phyloP scores from a whole-genome alignment of 768 basidiomycete genomes.

The Pleurotus platypus region DNA sequence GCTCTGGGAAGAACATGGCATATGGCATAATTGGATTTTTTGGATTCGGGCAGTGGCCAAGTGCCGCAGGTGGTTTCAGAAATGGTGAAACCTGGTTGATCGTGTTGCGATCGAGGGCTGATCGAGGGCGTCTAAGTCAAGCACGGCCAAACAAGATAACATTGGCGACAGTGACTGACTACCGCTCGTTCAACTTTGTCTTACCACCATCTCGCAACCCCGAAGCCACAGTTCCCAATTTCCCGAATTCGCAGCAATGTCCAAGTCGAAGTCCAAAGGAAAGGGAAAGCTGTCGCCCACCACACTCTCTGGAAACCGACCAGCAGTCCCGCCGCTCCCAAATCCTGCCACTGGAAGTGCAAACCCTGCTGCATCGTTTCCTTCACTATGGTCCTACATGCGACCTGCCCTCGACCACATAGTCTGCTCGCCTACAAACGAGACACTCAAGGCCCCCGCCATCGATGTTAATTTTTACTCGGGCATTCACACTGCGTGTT shows the following conservation, averaged over 20 bases:
- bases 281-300: constrained; percentile 27
- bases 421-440: constrained; percentile 63
- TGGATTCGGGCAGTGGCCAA: no score
- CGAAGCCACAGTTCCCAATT: neutral
- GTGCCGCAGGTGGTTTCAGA: neutral
- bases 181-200: neutral
- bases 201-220: neutral
- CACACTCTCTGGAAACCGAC: constrained; percentile 7
- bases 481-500: constrained; percentile 78
- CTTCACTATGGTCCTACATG: constrained; percentile 72
- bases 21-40: no score
- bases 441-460: constrained; percentile 57
- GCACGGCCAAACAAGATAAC: neutral
- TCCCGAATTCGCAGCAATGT: neutral
- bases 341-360: constrained; percentile 62
- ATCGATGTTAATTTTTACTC: constrained; percentile 72
- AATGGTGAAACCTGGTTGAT: neutral
- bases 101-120: neutral
- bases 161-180: neutral
- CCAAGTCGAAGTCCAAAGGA: constrained; percentile 15
- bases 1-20: no score
- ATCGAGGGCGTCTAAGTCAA: neutral
- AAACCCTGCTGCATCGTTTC: constrained; percentile 70
- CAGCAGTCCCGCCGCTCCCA: constrained; percentile 31
- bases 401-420: constrained; percentile 77